Evolutionary conservation across 1,139 yeast genomes (phyloP), one percentile per base, ranked within the genome.

Genomic region (Meyerozyma elateridarum): DNA sequence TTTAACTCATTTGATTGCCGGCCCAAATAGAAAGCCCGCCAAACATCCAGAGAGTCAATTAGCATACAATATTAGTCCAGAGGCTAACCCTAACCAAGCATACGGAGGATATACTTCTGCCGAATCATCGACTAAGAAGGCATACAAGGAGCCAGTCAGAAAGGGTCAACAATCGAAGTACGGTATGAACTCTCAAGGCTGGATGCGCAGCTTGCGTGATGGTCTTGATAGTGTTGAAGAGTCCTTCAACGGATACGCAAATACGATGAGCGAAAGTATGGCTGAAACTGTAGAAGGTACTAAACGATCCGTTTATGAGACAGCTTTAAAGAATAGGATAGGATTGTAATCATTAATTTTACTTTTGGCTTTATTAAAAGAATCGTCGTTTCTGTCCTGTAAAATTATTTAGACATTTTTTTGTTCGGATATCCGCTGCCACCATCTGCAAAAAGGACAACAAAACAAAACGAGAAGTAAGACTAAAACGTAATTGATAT

Each of bases 161-260:
- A 62, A 34, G 48, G 50, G 31, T 7, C 24, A 15, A 9, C 19
- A 17, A 12, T 48, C 42, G 8, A 48, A 50, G 3, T 42, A 59
- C 32, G 66, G 63, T 0, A 42, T 24, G 18, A 24, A 24, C 17
- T 24, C 52, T 3, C 53, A 44, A 21, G 70, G 71, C 4, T 60
- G 76, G 30, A 60, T 75, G 52, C 66, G 72, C 40, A 56, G 65
- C 4, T 42, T 79, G 14, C 79, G 75, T 39, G 61, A 63, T 20
- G 79, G 80, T 0, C 53, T 75, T 36, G 82, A 76, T 31, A 48
- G 59, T 4, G 56, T 75, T 9, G 85, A 76, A 47, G 80, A 74
- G 39, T 58, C 70, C 3, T 51, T 78, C 33, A 73, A 76, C 46
- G 78, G 75, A 17, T 77, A 76, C 42, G 85, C 85, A 3, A 70